Percentiles rank a stretch among this genome's conserved stretches.
Evolutionary conservation across 129 eudicot species (phyloP).

Genomic region (Tagetes erecta): DNA sequence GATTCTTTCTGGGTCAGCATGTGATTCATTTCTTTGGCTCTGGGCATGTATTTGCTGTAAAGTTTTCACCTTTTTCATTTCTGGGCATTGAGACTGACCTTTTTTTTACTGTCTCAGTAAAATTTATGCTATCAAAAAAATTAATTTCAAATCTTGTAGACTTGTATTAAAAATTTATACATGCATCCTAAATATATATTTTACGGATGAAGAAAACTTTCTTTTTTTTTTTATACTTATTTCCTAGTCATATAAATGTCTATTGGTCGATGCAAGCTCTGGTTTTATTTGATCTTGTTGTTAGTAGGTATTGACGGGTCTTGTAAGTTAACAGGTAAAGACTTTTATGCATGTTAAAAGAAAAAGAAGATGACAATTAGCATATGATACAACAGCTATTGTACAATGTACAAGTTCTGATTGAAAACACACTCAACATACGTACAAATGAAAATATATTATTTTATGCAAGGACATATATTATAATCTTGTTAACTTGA

Average conservation of each 20-base stretch:
- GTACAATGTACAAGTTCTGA: conserved; percentile 16
- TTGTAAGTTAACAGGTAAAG: too few species aligned
- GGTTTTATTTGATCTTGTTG: too few species aligned
- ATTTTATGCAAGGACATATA: background rate
- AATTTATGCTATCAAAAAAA: conserved; percentile 1
- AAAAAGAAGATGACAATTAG: background rate
- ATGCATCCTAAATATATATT: too few species aligned
- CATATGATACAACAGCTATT: conserved; percentile 5
- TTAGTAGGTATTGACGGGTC: too few species aligned
- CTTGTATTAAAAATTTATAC: background rate
- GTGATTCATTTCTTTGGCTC: conserved; percentile 29
- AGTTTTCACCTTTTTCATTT: conserved; percentile 29
- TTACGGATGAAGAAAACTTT: too few species aligned
- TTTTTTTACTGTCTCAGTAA: background rate
- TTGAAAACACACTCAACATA: background rate
- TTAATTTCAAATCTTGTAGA: too few species aligned
- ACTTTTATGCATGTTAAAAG: too few species aligned
- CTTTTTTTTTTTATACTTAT: too few species aligned
- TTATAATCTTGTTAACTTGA: conserved; percentile 17
- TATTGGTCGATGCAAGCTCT: too few species aligned
- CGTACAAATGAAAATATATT: conserved; percentile 2
- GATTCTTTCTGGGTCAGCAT: conserved; percentile 30
- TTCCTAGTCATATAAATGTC: too few species aligned
- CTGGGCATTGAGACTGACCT: conserved; percentile 9
- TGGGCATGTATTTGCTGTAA: conserved; percentile 30